These are phyloP conservation scores for Fusarium mangiferae DNA, from an alignment of 2,329 filamentous ascomycete species.

Conservation along the genomic window DNA sequence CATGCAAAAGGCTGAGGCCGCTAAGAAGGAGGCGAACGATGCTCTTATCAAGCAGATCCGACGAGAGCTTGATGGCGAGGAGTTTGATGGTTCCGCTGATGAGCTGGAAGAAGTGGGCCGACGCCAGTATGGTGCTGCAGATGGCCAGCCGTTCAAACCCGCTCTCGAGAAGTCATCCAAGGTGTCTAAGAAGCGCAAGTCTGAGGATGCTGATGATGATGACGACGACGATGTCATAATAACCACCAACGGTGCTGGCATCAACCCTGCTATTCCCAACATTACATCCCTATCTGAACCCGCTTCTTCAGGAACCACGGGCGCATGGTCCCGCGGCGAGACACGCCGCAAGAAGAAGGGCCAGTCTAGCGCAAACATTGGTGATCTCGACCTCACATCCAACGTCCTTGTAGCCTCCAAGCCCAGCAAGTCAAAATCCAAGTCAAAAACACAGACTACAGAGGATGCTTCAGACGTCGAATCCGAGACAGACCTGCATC, in stretches of 20 bases:
- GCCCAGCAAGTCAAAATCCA: slow-evolving; percentile 46
- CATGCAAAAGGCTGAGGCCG: slow-evolving; percentile 89
- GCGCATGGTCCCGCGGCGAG: slow-evolving; percentile 56
- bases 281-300: slow-evolving; percentile 32
- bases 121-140: slow-evolving; percentile 69
- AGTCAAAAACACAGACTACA: slow-evolving; percentile 32
- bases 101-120: slow-evolving; percentile 73
- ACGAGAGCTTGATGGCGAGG: slow-evolving; percentile 74
- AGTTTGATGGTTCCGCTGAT: slow-evolving; percentile 61
- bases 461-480: slow-evolving; percentile 50
- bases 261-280: slow-evolving; percentile 35
- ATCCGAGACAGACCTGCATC: slow-evolving; percentile 60
- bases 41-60: slow-evolving; percentile 76
- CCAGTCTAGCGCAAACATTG: slow-evolving; percentile 42
- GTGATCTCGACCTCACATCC: slow-evolving; percentile 55
- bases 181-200: slow-evolving; percentile 45
- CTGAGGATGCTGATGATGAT: slow-evolving; percentile 35
- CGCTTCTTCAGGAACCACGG: slow-evolving; percentile 45
- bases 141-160: slow-evolving; percentile 47
- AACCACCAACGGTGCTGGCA: slow-evolving; percentile 35
- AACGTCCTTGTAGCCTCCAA: slow-evolving; percentile 48
- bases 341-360: slow-evolving; percentile 54
- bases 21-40: slow-evolving; percentile 82
- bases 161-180: slow-evolving; percentile 45
- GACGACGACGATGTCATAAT: slow-evolving; percentile 45